Evolutionary conservation across 2,329 filamentous ascomycete genomes (phyloP).

Genomic region (Cytospora leucostoma): DNA sequence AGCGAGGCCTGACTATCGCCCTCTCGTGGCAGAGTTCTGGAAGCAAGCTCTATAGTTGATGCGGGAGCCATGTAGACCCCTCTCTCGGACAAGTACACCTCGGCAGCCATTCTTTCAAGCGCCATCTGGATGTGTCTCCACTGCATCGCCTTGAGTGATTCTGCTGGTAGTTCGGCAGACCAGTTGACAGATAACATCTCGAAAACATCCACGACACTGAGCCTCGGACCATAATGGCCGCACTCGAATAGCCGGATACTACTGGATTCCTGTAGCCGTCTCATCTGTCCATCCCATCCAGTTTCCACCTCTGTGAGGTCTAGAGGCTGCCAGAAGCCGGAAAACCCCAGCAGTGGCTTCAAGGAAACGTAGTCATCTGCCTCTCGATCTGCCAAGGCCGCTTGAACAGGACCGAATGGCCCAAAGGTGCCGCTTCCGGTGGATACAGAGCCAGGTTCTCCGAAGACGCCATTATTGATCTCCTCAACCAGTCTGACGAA

Average conservation of each 20-base stretch:
- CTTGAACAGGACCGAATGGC: slow-evolving; percentile 6
- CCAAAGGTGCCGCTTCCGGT: not conserved
- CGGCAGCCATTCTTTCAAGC: slow-evolving; percentile 25
- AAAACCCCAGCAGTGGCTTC: slow-evolving; percentile 18
- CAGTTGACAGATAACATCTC: slow-evolving; percentile 25
- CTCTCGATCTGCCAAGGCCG: slow-evolving; percentile 5
- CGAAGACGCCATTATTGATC: slow-evolving; percentile 17
- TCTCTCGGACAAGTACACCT: slow-evolving; percentile 22
- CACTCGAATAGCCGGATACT: slow-evolving; percentile 13
- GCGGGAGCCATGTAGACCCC: slow-evolving; percentile 14
- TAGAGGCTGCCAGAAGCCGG: slow-evolving; percentile 17
- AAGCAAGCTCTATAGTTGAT: slow-evolving; percentile 12
- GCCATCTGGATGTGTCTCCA: slow-evolving; percentile 24
- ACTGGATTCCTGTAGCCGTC: not conserved
- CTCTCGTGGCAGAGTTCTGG: not conserved
- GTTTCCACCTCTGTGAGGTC: slow-evolving; percentile 14
- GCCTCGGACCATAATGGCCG: not conserved
- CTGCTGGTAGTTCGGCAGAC: slow-evolving; percentile 20
- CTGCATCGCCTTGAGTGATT: slow-evolving; percentile 16
- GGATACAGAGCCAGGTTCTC: not conserved
- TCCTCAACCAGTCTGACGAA: slow-evolving; percentile 18
- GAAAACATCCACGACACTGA: slow-evolving; percentile 18
- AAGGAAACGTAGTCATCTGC: slow-evolving; percentile 7
- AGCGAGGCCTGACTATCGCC: not conserved
- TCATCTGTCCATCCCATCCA: slow-evolving; percentile 1